Conservation (phyloP, 805 yeast genomes). For the Clavispora phyllophila region DNA sequence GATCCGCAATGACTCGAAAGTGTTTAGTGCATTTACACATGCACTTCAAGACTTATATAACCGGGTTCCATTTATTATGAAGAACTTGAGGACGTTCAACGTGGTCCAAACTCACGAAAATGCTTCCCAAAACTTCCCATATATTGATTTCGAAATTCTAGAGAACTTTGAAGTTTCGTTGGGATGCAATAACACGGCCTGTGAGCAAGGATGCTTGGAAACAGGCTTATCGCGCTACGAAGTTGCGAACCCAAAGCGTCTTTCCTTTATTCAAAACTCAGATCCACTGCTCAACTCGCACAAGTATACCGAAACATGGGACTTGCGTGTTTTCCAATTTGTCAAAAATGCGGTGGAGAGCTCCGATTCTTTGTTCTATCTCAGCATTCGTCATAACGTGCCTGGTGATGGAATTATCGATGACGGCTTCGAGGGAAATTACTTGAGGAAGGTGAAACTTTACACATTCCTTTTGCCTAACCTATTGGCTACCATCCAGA, state of each 20-base stretch:
- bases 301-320: slow-evolving; percentile 48
- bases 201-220: slow-evolving; percentile 38
- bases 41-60: slow-evolving; percentile 7
- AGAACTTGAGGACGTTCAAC: slow-evolving; percentile 18
- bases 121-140: slow-evolving; percentile 10
- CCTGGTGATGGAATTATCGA: slow-evolving; percentile 43
- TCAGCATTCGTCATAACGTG: slow-evolving; percentile 55
- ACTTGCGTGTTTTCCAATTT: slow-evolving; percentile 38
- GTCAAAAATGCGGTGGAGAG: slow-evolving; percentile 22
- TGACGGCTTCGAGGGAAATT: slow-evolving; percentile 75
- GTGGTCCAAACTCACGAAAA: slow-evolving; percentile 19
- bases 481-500: slow-evolving; percentile 15
- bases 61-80: slow-evolving; percentile 8
- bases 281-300: slow-evolving; percentile 28
- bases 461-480: slow-evolving; percentile 47
- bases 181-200: slow-evolving; percentile 46
- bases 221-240: slow-evolving; percentile 31
- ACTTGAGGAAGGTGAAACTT: slow-evolving; percentile 50
- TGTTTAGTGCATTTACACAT: slow-evolving; percentile 3
- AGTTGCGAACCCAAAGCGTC: slow-evolving; percentile 29
- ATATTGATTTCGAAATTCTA: slow-evolving; percentile 17
- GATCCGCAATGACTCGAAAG: slow-evolving; percentile 6
- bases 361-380: slow-evolving; percentile 25
- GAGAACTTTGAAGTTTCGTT: slow-evolving; percentile 38
- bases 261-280: slow-evolving; percentile 31